A percentile compares a stretch with the other conserved stretches of the same genome.
Evolutionary conservation across 2,329 filamentous ascomycete genomes (phyloP).

Genomic region (Celoporthe dispersa): DNA sequence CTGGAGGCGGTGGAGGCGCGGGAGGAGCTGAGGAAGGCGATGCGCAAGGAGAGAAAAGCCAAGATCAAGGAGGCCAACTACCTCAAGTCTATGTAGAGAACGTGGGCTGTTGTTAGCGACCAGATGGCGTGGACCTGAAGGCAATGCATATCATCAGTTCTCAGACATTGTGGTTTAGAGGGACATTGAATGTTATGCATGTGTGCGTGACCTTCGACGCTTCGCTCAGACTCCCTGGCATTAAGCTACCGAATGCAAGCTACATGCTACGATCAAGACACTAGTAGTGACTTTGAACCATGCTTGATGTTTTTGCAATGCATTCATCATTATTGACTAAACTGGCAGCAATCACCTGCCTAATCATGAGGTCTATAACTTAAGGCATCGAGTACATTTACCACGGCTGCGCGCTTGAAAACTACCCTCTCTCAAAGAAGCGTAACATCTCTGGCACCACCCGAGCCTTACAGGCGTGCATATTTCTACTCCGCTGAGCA

Average conservation of each 20-base stretch:
- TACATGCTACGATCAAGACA: background rate
- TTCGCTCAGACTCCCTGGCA: background rate
- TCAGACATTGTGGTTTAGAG: background rate
- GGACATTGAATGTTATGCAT: background rate
- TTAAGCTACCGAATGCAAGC: background rate
- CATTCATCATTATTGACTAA: background rate
- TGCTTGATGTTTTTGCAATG: background rate
- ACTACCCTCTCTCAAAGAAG: background rate
- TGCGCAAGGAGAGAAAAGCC: conserved; percentile 75
- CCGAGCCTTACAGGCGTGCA: background rate
- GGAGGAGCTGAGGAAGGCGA: conserved; percentile 68
- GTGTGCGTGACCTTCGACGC: background rate
- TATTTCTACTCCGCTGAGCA: background rate
- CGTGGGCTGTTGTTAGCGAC: too few relatives aligned
- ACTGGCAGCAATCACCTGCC: background rate
- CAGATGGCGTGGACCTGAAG: background rate
- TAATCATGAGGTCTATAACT: background rate
- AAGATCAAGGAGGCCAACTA: conserved; percentile 87
- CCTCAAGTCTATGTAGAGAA: conserved; percentile 73
- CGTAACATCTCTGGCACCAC: background rate
- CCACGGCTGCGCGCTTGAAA: background rate
- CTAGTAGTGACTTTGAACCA: background rate
- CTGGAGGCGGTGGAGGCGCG: conserved; percentile 55
- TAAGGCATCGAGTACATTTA: background rate
- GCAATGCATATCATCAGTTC: background rate